Evolutionary conservation across 2,329 filamentous ascomycete species (phyloP), one percentile per base, ranked within the genome.

Genomic region (Didymella exigua): DNA sequence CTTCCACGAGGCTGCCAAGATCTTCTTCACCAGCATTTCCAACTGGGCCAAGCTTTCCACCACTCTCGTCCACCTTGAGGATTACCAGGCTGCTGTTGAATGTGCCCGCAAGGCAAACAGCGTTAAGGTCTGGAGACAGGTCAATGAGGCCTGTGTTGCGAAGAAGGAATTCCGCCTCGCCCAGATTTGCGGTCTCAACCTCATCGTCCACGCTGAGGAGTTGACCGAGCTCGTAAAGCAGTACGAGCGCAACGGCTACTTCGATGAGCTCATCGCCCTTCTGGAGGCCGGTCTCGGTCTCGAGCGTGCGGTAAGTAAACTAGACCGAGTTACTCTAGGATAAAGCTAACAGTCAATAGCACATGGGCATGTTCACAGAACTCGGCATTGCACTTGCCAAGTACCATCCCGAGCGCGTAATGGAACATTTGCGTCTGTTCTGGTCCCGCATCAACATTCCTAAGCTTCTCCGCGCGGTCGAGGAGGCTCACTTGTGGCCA

Each of bases 11-110:
- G 95, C 95, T 37, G 91, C 95, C 62, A 99, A 99, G 86, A 98
- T 99, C 72, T 99, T 98, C 84, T 99, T 88, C 81, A 91, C 87
- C 51, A 98, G 91, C 80, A 96, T 99, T 74, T 99, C 95, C 49
- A 99, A 99, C 84, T 99, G 95, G 95, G 93, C 93, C 51, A 99
- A 99, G 82, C 87, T 99, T 68, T 93, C 95, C 13, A 98, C 95
- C 10, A 99, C 95, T 10, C 85, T 98, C 57, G 95, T 99, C n/a
- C 92, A 98, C 76, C 86, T 99, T 6, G 89, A 88, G 62, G 95
- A 99, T 67, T 98, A 99, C 81, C 96, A 99, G 78, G 91, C 91
- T 66, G 95, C 95, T 40, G 95, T 99, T 36, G 95, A 99, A 76
- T 97, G 92, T 71, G 95, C 96, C 23, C 90, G 95, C 75, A 98